Conservation (phyloP, 306 rosid genomes). For the Delonix regia region DNA sequence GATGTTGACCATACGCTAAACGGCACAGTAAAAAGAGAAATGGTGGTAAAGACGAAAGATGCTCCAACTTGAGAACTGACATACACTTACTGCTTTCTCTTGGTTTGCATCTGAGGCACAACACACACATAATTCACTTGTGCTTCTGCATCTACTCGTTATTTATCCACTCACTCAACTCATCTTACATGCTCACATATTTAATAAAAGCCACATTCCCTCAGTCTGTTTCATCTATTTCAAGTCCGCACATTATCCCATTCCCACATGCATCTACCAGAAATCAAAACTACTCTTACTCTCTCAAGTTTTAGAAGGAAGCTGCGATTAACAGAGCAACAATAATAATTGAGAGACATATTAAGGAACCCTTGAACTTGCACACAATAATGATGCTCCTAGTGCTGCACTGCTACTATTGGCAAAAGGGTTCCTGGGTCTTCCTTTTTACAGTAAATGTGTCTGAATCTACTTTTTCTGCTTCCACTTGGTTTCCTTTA, state of each 20-base stretch:
- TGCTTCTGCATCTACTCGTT: background rate
- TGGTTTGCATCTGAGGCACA: background rate
- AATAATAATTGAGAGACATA: background rate
- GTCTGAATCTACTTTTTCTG: background rate
- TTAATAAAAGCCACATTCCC: background rate
- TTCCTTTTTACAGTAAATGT: background rate
- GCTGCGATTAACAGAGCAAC: background rate
- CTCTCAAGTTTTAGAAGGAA: slow-evolving; percentile 7
- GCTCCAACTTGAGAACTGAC: background rate
- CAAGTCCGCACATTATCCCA: slow-evolving; percentile 39
- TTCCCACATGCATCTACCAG: slow-evolving; percentile 29
- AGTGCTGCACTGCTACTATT: background rate
- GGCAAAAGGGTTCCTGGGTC: background rate
- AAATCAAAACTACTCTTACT: slow-evolving; percentile 31
- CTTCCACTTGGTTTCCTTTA: background rate
- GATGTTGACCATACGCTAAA: background rate
- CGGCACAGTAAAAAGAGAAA: background rate
- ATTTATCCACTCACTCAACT: background rate
- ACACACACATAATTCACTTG: background rate
- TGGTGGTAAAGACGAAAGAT: background rate
- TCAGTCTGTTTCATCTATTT: slow-evolving; percentile 31
- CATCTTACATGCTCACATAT: no score
- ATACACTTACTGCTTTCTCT: background rate
- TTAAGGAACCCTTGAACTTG: background rate
- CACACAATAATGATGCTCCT: background rate